phyloP scores from a whole-genome alignment of 1,284 basidiomycete genomes.

The Trametes polyzona region DNA sequence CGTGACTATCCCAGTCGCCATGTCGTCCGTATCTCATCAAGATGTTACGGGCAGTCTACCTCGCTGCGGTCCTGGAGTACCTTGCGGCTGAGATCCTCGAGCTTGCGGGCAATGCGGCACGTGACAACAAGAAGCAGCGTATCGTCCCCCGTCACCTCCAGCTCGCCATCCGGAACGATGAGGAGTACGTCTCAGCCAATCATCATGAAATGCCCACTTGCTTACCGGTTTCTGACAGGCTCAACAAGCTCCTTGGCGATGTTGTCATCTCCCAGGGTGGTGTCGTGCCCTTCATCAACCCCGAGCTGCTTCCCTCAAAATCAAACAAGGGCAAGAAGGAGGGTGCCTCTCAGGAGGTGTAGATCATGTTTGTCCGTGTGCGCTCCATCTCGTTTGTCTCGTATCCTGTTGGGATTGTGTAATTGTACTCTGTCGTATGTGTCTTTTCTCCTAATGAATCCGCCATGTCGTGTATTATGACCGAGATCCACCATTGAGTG shows the following conservation, averaged over 20 bases:
- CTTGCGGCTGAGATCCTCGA: slow-evolving; percentile 89
- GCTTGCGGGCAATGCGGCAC: slow-evolving; percentile 82
- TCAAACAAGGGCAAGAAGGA: slow-evolving; percentile 59
- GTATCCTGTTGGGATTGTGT: slow-evolving; percentile 30
- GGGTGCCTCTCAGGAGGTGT: slow-evolving; percentile 45
- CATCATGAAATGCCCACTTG: background rate
- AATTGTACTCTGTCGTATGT: slow-evolving; percentile 28
- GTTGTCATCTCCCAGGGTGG: slow-evolving; percentile 87
- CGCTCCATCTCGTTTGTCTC: slow-evolving; percentile 15
- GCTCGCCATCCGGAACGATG: slow-evolving; percentile 85
- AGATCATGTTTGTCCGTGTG: slow-evolving; percentile 5
- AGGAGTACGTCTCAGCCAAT: slow-evolving; percentile 55
- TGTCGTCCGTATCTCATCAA: background rate
- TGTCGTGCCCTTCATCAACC: slow-evolving; percentile 72
- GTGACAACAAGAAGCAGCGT: slow-evolving; percentile 80
- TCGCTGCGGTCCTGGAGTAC: slow-evolving; percentile 85
- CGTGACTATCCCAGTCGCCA: slow-evolving; percentile 26
- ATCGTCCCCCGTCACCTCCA: slow-evolving; percentile 86
- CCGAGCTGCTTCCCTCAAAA: slow-evolving; percentile 74
- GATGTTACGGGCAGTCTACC: slow-evolving; percentile 62
- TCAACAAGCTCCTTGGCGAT: slow-evolving; percentile 74
- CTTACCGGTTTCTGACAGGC: slow-evolving; percentile 37
- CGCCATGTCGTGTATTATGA: slow-evolving; percentile 29
- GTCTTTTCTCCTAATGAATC: slow-evolving; percentile 29
- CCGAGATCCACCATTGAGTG: background rate